Evolutionary conservation across 768 basidiomycete species (phyloP).

Genomic region (Hortiboletus flavorubellus): DNA sequence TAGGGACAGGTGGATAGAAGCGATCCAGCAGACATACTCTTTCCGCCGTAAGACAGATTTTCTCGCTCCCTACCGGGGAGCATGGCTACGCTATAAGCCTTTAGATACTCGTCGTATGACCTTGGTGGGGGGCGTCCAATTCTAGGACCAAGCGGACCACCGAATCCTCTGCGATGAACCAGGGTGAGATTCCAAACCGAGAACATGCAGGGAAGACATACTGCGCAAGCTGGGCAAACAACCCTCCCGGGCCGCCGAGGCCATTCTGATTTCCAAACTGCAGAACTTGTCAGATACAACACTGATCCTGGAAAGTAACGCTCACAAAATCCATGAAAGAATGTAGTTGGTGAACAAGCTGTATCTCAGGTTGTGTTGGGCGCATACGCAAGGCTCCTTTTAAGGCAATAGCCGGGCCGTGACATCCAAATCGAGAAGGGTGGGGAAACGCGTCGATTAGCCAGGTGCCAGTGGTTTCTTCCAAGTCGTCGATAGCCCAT

Average conservation of each 20-base stretch:
- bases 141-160: constrained; percentile 45
- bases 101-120: constrained; percentile 88
- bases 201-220: constrained; percentile 27
- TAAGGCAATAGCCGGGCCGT: constrained; percentile 31
- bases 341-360: constrained; percentile 23
- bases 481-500: constrained; percentile 11
- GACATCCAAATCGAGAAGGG: constrained; percentile 23
- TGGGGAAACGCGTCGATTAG: constrained; percentile 21
- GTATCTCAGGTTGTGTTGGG: background rate
- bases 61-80: constrained; percentile 81
- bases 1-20: constrained; percentile 7
- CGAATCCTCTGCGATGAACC: constrained; percentile 45
- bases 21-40: constrained; percentile 62
- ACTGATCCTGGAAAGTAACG: background rate
- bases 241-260: constrained; percentile 48
- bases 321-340: constrained; percentile 40
- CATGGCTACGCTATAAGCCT: constrained; percentile 95
- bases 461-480: background rate
- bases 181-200: constrained; percentile 15
- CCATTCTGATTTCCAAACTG: constrained; percentile 36
- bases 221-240: constrained; percentile 68
- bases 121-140: constrained; percentile 55
- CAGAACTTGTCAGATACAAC: constrained; percentile 16
- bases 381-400: constrained; percentile 29
- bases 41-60: constrained; percentile 95